These are phyloP conservation scores for Rhodotorula sp. DNA, from an alignment of 1,284 basidiomycete species.

Conservation along the genomic window DNA sequence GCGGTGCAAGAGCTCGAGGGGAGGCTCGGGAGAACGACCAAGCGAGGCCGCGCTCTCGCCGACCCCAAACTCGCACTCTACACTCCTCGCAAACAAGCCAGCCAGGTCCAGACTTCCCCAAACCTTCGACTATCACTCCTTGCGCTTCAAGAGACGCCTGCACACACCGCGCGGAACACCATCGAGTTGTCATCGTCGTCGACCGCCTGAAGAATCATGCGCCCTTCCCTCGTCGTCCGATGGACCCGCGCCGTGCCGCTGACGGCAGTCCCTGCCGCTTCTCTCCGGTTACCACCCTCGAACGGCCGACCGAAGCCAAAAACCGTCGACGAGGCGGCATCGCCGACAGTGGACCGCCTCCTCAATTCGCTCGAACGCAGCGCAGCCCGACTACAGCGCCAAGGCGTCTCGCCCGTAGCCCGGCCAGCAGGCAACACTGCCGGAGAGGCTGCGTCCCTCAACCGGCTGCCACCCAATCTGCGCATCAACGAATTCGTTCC, in stretches of 20 bases:
- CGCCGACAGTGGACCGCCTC: conserved; percentile 27
- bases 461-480: conserved; percentile 31
- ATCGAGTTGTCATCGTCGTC: no score
- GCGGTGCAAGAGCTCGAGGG: no score
- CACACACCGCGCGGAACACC: no score
- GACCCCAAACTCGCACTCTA: no score
- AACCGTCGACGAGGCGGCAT: neutral
- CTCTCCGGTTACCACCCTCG: conserved; percentile 26
- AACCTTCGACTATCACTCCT: no score
- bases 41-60: no score
- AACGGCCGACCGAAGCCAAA: neutral
- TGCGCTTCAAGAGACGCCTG: no score
- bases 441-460: neutral
- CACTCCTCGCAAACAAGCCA: no score
- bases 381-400: neutral
- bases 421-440: neutral
- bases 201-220: conserved; percentile 10
- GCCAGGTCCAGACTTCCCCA: no score
- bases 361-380: conserved; percentile 5
- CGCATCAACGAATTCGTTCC: conserved; percentile 39
- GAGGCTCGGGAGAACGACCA: no score
- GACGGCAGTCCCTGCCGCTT: conserved; percentile 12
- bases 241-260: conserved; percentile 17
- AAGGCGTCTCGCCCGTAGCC: neutral
- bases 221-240: conserved; percentile 1